Evolutionary conservation across 2,329 filamentous ascomycete genomes (phyloP).

Genomic region (Claviceps purpurea): DNA sequence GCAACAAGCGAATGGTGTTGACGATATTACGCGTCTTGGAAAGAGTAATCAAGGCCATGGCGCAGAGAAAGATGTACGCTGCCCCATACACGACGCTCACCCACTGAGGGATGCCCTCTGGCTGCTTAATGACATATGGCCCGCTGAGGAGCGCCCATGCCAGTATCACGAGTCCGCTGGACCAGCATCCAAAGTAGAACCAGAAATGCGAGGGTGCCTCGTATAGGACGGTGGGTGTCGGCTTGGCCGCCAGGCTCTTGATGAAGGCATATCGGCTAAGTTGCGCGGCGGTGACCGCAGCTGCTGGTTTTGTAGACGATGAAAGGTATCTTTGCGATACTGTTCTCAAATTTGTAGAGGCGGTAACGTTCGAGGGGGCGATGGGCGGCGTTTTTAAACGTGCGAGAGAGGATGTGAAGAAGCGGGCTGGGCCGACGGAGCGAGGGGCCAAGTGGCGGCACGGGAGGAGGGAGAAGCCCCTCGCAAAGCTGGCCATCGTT

Average conservation of each 20-base stretch:
- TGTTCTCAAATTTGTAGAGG: constrained; percentile 7
- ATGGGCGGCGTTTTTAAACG: constrained; percentile 10
- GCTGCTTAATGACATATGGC: constrained; percentile 20
- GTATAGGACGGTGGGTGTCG: constrained; percentile 48
- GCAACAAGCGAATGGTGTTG: constrained; percentile 41
- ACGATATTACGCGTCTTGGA: constrained; percentile 45
- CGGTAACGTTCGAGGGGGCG: constrained; percentile 5
- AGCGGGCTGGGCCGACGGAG: constrained; percentile 11
- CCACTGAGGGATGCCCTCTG: constrained; percentile 40
- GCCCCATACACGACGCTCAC: constrained; percentile 43
- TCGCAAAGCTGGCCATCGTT: constrained; percentile 17
- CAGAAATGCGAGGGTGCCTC: constrained; percentile 49
- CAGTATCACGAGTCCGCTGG: constrained; percentile 31
- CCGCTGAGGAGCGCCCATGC: constrained; percentile 23
- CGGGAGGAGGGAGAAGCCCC: constrained; percentile 16
- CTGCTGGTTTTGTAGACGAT: constrained; percentile 5
- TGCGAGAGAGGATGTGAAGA: constrained; percentile 17
- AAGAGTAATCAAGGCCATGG: constrained; percentile 46
- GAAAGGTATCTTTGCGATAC: neutral
- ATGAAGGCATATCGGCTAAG: constrained; percentile 31
- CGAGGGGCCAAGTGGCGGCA: constrained; percentile 12
- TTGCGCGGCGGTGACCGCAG: constrained; percentile 7
- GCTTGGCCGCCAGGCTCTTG: constrained; percentile 40
- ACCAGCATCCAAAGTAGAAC: constrained; percentile 48
- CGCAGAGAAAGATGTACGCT: constrained; percentile 45